phyloP scores from a whole-genome alignment of 257 asterid genomes.

The Nicotiana otophora region DNA sequence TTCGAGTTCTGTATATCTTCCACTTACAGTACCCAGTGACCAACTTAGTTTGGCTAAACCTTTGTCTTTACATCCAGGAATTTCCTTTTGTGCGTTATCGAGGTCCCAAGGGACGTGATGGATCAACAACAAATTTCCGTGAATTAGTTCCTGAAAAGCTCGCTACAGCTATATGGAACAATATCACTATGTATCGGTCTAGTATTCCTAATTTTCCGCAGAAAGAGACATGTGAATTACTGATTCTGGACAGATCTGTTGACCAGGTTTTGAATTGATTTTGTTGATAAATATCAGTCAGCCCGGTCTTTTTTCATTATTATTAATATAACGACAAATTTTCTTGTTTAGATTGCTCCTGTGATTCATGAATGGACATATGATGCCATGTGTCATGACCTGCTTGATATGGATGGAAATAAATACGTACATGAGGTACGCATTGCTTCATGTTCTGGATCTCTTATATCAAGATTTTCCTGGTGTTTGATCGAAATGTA shows the following conservation, averaged over 20 bases:
- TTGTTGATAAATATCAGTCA: not conserved
- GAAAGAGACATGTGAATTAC: conserved; percentile 84
- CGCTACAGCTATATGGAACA: conserved; percentile 74
- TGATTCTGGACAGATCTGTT: conserved; percentile 86
- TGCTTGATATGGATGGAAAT: conserved; percentile 86
- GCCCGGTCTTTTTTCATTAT: not conserved
- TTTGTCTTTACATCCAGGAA: conserved; percentile 12
- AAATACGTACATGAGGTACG: conserved; percentile 81
- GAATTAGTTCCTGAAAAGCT: conserved; percentile 74
- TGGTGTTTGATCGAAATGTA: conserved; percentile 15
- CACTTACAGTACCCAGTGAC: not conserved
- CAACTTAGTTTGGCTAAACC: not conserved
- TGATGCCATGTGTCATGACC: conserved; percentile 97
- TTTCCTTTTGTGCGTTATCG: conserved; percentile 72
- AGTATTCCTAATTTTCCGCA: conserved; percentile 78
- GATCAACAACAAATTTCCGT: conserved; percentile 30
- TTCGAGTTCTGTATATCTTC: conserved; percentile 4
- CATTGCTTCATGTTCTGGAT: conserved; percentile 14
- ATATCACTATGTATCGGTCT: conserved; percentile 51
- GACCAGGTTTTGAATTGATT: conserved; percentile 60
- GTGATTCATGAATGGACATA: conserved; percentile 98
- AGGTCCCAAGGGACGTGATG: conserved; percentile 52
- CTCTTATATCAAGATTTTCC: conserved; percentile 13
- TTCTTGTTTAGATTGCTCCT: conserved; percentile 72
- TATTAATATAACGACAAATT: not conserved